Evolutionary conservation across 2,329 filamentous ascomycete species (phyloP), one percentile per base, ranked within the genome.

Genomic region (Colletotrichum musicola): DNA sequence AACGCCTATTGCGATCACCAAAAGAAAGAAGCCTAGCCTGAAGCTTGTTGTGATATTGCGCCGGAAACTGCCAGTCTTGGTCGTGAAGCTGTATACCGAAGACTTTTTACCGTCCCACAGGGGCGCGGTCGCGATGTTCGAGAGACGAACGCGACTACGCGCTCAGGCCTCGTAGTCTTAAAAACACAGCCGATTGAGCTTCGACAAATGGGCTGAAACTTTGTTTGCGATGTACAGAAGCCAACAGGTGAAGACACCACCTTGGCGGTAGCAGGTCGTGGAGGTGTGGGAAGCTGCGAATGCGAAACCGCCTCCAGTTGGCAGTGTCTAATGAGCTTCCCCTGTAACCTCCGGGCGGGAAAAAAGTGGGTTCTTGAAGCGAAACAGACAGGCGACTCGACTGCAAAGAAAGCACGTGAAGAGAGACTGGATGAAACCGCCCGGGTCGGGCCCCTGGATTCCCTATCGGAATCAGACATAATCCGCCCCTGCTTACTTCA

Each of bases 361-460:
- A 4, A 22, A 55, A 35, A 22, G 47, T 35, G 54, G 61, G 64
- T 30, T 53, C 4, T 18, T 58, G 6, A 30, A 59, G 44, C 30
- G 44, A 50, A 55, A 66, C 46, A 10, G 16, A 49, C 38, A 49
- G 47, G 22, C 10, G 25, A 14, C 16, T 18, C 38, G 1, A 4
- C 27, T 10, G 7, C 27, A 7, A 4, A 35, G 30, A 35, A 51
- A 35, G 18, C 64, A 64, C 42, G 53, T 68, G 64, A 64, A 57
- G 44, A 18, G 47, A 35, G 35, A 27, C 14, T 30, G 30, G 62
- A 61, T 62, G 62, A 62, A 69, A 67, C 57, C 27, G 57, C 27
- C 22, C 40, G 51, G 44, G 50, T 14, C 22, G 40, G 50, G 40
- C 4, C 30, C 30, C 30, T 35, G 30, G 30, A 35, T 7, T 14